Base-by-base conservation (phyloP, 768 basidiomycete genomes). In the Suillus paluster region DNA sequence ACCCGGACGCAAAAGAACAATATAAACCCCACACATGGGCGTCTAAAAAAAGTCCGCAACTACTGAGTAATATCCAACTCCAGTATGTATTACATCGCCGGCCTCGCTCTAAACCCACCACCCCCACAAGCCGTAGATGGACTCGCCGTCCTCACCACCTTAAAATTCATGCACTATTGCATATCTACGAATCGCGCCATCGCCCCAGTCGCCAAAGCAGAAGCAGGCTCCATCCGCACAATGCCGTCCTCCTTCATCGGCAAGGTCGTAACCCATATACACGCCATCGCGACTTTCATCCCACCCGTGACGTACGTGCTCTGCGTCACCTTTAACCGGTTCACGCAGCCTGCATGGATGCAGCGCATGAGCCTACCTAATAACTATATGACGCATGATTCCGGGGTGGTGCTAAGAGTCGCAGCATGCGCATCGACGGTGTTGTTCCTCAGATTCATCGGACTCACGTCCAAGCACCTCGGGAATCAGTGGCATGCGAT, bases 281-380 rank as follows among this genome's bases (percentile, higher is more conserved):
- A 76, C 46, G 68, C 63, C 9, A 36, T 70, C 10, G 64, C 72
- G 0, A 52, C 62, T 15, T 30, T 71, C 45, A 42, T 70, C 45
- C 67, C 74, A 33, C 75, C 77, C 19, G 59, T 66, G 1, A 60
- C 72, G 4, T 79, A 75, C 57, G 68, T 73, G 25, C 45, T 58
- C 12, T 64, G 65, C 9, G 67, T 78, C n/a, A 59, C 61, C 7
- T 41, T 69, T 27, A 77, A 76, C 57, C 61, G 67, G 10, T 66
- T 80, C 44, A 63, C 70, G 30, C 78, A 78, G 64, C 77, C 78
- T 5, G 59, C 66, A n/a, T 80, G 78, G 78, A 67, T 77, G 68
- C 46, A 27, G 17, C 68, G 53, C 53, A 66, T 67, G 10, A 67
- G 70, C 45, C 61, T 79, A 25, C 71, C 75, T 1, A 59, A 69